Percentiles rank a stretch among this genome's conserved stretches.
Conservation (phyloP, 176 grass and related monocot species). For the Oryza rufipogon region DNA sequence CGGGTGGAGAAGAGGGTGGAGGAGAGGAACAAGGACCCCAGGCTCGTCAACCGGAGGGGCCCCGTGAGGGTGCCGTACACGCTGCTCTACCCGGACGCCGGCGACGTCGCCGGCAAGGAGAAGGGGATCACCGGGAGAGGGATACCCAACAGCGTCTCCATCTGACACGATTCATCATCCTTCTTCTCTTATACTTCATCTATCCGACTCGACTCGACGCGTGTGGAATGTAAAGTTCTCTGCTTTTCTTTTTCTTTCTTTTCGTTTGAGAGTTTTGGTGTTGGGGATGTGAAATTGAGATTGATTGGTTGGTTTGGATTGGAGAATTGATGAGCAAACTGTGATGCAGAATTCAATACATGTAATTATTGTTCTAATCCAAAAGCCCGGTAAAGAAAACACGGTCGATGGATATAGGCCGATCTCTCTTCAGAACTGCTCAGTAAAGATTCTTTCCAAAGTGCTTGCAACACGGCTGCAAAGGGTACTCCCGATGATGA, state of each 20-base stretch:
- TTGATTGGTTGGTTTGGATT: not conserved
- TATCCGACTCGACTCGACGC: not conserved
- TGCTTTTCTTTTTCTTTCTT: not conserved
- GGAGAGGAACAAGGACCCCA: constrained; percentile 62
- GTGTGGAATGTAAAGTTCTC: not conserved
- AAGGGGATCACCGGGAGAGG: constrained; percentile 89
- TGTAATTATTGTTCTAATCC: not conserved
- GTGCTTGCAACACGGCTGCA: too few relatives aligned
- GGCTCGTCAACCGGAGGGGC: constrained; percentile 62
- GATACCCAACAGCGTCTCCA: constrained; percentile 94
- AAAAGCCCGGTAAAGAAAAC: too few relatives aligned
- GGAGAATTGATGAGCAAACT: not conserved
- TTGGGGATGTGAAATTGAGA: not conserved
- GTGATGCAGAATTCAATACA: not conserved
- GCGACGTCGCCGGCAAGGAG: constrained; percentile 52
- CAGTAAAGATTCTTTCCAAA: too few relatives aligned
- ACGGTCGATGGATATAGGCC: too few relatives aligned
- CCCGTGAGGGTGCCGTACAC: constrained; percentile 77
- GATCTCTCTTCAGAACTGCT: too few relatives aligned
- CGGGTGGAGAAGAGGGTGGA: constrained; percentile 62
- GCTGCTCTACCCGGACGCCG: constrained; percentile 71
- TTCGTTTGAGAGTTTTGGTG: not conserved
- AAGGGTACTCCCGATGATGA: too few relatives aligned
- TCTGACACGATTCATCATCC: constrained; percentile 30
- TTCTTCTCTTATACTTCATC: too few relatives aligned